Evolutionary conservation across 2,329 filamentous ascomycete species (phyloP), one percentile per base, ranked within the genome.

Genomic region (Orbilia brochopaga): DNA sequence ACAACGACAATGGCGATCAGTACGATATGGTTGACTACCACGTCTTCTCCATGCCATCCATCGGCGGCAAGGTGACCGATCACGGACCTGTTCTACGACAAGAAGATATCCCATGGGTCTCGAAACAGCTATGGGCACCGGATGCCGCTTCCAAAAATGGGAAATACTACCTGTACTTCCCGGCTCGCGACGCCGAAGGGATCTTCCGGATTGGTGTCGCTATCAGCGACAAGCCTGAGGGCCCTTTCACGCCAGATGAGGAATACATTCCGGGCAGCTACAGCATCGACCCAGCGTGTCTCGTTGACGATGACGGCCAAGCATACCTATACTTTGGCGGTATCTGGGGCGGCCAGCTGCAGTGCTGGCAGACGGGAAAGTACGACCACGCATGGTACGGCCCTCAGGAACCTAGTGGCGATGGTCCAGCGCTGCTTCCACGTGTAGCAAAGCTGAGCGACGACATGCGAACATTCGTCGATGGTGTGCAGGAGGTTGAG

Each of bases 11-110:
- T 83, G 90, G 90, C 78, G 89, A 91, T 80, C 90, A 92, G 79
- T 92, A 91, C 79, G 90, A 91, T 81, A 92, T 92, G 90, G 83
- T 81, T 63, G 90, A 92, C 81, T 92, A 92, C 83, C 89, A 92
- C 79, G 90, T 92, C 78, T 87, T 92, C 79, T 87, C 85, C 74
- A 81, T 85, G 53, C 62, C 66, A 44, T 81, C 80, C 24, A 75
- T 79, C 10, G 81, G 81, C 27, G 79, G 85, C 66, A 83, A 85
- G 62, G 88, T 91, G 1, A 87, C 83, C 19, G 90, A 92, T 81
- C 89, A 92, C 80, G 89, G 89, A 76, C 82, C 89, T 54, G 88
- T 84, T 13, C 84, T 93, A 44, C 83, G 82, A 60, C 81, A 84
- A 50, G 82, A 85, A 55, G 86, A 90, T 76, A 82, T 92, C 32